Evolutionary conservation across 257 asterid species (phyloP).

Genomic region (Cynanchum wilfordii): DNA sequence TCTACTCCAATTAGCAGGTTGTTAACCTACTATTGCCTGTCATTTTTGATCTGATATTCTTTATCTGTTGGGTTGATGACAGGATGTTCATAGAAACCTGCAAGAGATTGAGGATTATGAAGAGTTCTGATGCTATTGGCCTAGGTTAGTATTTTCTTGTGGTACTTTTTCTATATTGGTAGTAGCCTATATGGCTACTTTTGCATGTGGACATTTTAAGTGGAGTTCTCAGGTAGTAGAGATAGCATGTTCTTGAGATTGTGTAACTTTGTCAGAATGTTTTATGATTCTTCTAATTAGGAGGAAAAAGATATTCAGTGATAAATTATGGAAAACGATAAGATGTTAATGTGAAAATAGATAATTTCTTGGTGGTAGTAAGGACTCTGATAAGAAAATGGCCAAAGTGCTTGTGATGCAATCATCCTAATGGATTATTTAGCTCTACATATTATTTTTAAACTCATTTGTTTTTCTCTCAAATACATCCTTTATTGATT

Average conservation of each 20-base stretch:
- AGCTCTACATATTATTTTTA: not conserved
- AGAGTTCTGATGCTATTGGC: conserved; percentile 49
- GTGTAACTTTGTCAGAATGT: not conserved
- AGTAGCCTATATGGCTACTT: not conserved
- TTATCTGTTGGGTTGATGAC: not conserved
- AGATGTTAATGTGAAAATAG: not conserved
- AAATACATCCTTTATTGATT: not conserved
- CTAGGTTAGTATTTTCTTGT: conserved; percentile 29
- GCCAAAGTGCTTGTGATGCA: not conserved
- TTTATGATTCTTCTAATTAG: not conserved
- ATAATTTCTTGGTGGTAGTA: not conserved
- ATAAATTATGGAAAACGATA: not conserved
- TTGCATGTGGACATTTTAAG: not conserved
- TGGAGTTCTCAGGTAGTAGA: not conserved
- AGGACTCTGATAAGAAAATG: not conserved
- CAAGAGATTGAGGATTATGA: conserved; percentile 44
- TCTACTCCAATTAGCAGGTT: not conserved
- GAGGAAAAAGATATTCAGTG: not conserved
- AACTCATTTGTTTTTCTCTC: not conserved
- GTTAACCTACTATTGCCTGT: too few species aligned
- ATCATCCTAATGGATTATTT: not conserved
- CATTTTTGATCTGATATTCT: not conserved
- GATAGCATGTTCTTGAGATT: not conserved
- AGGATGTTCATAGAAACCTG: conserved; percentile 47
- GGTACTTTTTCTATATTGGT: not conserved